phyloP scores from a whole-genome alignment of 2,329 filamentous ascomycete species.

The Fusarium aywerte region DNA sequence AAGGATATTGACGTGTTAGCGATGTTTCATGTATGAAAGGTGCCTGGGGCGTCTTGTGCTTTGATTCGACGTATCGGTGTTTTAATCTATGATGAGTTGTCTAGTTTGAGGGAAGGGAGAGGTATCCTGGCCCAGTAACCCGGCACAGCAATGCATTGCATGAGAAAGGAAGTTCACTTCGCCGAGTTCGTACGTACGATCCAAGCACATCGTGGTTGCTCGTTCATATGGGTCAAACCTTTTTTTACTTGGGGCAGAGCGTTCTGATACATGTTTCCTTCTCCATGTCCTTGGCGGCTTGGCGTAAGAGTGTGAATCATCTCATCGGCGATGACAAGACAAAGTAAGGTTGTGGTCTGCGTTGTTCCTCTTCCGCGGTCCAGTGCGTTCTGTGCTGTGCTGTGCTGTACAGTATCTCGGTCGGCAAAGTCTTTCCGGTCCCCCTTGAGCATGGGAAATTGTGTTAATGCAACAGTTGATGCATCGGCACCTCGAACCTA shows the following conservation, averaged over 20 bases:
- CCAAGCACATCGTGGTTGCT: slow-evolving; percentile 11
- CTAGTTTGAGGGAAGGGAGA: slow-evolving; percentile 14
- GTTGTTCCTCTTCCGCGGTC: neutral
- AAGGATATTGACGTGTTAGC: slow-evolving; percentile 23
- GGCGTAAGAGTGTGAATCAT: slow-evolving; percentile 29
- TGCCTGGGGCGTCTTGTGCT: neutral
- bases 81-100: slow-evolving; percentile 37
- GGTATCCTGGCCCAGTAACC: neutral
- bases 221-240: slow-evolving; percentile 5
- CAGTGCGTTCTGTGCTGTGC: neutral
- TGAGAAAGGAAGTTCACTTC: slow-evolving; percentile 11
- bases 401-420: slow-evolving; percentile 2
- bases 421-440: slow-evolving; percentile 23
- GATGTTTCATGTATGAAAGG: slow-evolving; percentile 30
- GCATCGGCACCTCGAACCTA: slow-evolving; percentile 6
- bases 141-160: neutral
- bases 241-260: slow-evolving; percentile 1
- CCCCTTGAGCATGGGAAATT: slow-evolving; percentile 12
- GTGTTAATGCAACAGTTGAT: slow-evolving; percentile 12
- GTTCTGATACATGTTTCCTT: neutral
- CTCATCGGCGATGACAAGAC: slow-evolving; percentile 34
- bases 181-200: slow-evolving; percentile 3
- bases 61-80: slow-evolving; percentile 26
- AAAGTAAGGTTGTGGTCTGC: neutral
- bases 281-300: slow-evolving; percentile 19